These are phyloP conservation scores for Spinacia oleracea DNA, from an alignment of 179 eudicot species.

Conservation along the genomic window DNA sequence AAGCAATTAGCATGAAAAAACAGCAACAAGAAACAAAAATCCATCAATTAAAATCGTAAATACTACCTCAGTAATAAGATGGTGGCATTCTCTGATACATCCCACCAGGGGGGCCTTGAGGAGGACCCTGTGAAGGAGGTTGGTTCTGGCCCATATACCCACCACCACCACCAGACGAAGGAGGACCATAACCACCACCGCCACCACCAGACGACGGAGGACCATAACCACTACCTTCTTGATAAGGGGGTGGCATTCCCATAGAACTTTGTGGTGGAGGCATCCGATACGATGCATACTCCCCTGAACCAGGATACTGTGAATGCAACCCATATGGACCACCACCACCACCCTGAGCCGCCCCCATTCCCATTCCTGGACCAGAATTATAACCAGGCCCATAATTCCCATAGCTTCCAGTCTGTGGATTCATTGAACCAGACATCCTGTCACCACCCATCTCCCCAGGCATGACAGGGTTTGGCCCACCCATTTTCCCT, in stretches of 20 bases:
- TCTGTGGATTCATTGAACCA: slow-evolving; percentile 21
- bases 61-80: slow-evolving; percentile 43
- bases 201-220: slow-evolving; percentile 19
- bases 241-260: slow-evolving; percentile 37
- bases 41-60: background rate
- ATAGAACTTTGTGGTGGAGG: slow-evolving; percentile 26
- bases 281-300: slow-evolving; percentile 32
- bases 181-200: slow-evolving; percentile 20
- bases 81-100: slow-evolving; percentile 39
- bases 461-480: slow-evolving; percentile 31
- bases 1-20: background rate
- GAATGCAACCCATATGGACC: slow-evolving; percentile 25
- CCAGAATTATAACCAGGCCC: slow-evolving; percentile 17
- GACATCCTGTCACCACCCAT: slow-evolving; percentile 30
- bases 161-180: slow-evolving; percentile 20
- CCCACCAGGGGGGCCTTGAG: slow-evolving; percentile 34
- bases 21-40: background rate
- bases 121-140: slow-evolving; percentile 44
- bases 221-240: slow-evolving; percentile 30
- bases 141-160: slow-evolving; percentile 25
- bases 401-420: slow-evolving; percentile 23
- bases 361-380: slow-evolving; percentile 13
- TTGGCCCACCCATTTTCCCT: slow-evolving; percentile 30
- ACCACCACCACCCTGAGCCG: slow-evolving; percentile 29
- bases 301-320: slow-evolving; percentile 30